Conservation (phyloP, 352 stramenopile species). For the Phytophthora hibernalis region DNA sequence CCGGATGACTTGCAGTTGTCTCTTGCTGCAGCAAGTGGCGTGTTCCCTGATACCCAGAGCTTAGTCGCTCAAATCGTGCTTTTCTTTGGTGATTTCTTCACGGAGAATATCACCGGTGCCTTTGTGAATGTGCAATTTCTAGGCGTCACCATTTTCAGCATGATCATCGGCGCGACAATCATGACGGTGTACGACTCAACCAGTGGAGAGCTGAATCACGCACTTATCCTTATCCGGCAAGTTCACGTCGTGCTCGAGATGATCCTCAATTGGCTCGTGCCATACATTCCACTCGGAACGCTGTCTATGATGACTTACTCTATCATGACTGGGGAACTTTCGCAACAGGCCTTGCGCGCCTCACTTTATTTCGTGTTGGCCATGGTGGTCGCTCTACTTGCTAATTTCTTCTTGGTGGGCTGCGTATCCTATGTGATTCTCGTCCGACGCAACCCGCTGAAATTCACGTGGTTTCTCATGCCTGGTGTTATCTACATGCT, state of each 20-base stretch:
- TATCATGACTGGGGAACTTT: constrained; percentile 57
- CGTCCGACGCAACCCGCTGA: constrained; percentile 67
- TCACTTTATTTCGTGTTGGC: constrained; percentile 51
- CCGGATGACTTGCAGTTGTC: constrained; percentile 25
- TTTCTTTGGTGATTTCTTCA: constrained; percentile 62
- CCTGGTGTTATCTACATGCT: constrained; percentile 66
- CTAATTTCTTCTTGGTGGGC: constrained; percentile 61
- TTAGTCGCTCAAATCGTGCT: constrained; percentile 55
- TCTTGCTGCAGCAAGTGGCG: constrained; percentile 37
- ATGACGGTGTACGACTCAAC: constrained; percentile 55
- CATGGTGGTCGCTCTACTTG: constrained; percentile 48
- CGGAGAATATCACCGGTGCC: constrained; percentile 63
- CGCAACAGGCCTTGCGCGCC: constrained; percentile 36
- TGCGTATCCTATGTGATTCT: constrained; percentile 64
- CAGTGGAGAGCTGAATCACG: constrained; percentile 53
- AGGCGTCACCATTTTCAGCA: constrained; percentile 62
- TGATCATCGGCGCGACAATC: constrained; percentile 57
- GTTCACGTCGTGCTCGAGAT: constrained; percentile 66
- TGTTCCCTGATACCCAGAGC: constrained; percentile 43
- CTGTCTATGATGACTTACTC: constrained; percentile 60
- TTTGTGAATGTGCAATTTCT: constrained; percentile 58
- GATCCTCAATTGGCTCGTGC: constrained; percentile 75
- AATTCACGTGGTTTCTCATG: constrained; percentile 63
- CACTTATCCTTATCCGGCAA: constrained; percentile 65
- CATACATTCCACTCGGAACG: constrained; percentile 57